These are phyloP conservation scores for Xylaria telfairii DNA, from an alignment of 495 filamentous ascomycete species.

Conservation along the genomic window DNA sequence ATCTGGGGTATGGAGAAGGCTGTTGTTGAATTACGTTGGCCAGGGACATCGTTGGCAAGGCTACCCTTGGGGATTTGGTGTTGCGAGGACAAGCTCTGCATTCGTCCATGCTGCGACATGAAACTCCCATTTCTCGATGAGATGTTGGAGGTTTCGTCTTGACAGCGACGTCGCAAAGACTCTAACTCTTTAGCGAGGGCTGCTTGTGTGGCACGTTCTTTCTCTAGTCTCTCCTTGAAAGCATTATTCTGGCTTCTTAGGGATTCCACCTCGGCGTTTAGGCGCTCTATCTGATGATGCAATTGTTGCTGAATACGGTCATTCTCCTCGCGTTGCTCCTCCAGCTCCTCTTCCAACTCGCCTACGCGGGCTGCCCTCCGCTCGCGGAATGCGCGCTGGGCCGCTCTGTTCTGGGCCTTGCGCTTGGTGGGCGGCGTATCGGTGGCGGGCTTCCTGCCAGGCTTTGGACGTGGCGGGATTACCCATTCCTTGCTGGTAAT, in stretches of 20 bases:
- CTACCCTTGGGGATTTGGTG: conserved; percentile 34
- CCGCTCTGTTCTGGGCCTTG: conserved; percentile 92
- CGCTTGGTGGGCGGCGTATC: conserved; percentile 91
- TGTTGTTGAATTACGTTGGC: conserved; percentile 40
- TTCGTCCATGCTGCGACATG: conserved; percentile 29
- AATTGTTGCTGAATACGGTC: conserved; percentile 54
- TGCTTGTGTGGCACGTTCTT: conserved; percentile 44
- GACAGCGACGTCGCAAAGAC: conserved; percentile 31
- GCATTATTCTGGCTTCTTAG: conserved; percentile 50
- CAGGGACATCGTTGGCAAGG: conserved; percentile 35
- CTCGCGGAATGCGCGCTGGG: conserved; percentile 91
- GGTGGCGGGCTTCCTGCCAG: conserved; percentile 90
- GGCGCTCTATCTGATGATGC: conserved; percentile 48
- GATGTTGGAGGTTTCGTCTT: conserved; percentile 26
- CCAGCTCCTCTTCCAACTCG: conserved; percentile 84
- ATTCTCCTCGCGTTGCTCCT: conserved; percentile 61
- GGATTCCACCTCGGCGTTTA: conserved; percentile 54
- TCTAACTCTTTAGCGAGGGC: conserved; percentile 35
- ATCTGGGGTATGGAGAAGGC: conserved; percentile 56
- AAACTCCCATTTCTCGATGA: conserved; percentile 37
- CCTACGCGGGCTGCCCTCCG: conserved; percentile 81
- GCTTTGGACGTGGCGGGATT: conserved; percentile 85
- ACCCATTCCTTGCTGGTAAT: conserved; percentile 87
- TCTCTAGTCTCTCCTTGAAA: conserved; percentile 51
- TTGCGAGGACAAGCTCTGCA: conserved; percentile 28